Base-by-base conservation (phyloP, 352 stramenopile species). In the Phytopythium ostracodes region DNA sequence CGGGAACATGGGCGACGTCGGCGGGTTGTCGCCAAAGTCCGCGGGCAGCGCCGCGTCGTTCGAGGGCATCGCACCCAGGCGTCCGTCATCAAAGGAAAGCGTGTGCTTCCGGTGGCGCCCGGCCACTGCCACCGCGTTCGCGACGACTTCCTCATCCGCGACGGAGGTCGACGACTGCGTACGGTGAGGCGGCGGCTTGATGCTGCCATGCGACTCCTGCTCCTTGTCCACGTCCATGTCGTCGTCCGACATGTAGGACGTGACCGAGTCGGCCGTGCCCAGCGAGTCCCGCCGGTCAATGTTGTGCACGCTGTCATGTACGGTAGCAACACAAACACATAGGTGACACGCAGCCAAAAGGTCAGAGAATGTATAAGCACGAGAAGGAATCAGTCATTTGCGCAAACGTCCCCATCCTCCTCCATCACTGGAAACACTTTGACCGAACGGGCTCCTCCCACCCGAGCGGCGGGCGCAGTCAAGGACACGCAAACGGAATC, bases 251-350 rank as follows among this genome's bases (percentile, higher is more conserved):
- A 75, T 40, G 40, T 68, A 71, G n/a, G 72, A 81, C n/a, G 58
- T 40, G 18, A 81, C 56, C 40, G 66, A 76, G 29, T 84, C 77
- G 12, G 59, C 67, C 1, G 54, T 66, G 50, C 63, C 60, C 29
- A 91, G 66, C 44, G 77, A 89, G 15, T 76, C 70, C 25, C 80
- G 70, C n/a, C 59, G 65, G 61, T 90, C 84, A 38, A 92, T 91
- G 59, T 91, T 90, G 72, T 85, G 79, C 44, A 92, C 75, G 69
- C 81, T 82, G 52, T 2, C 47, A 54, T 15, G 24, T n/a, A n/a
- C n/a, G n/a, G n/a, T n/a, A n/a, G n/a, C n/a, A n/a, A n/a, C n/a
- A n/a, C n/a, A n/a, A n/a, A n/a, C n/a, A n/a, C n/a, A 24, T 8
- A 24, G 38, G 38, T 25, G 18, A 44, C 15, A 27, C 44, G 31